Evolutionary conservation across 495 filamentous ascomycete species (phyloP).

Genomic region (Penicillium bovifimosum): DNA sequence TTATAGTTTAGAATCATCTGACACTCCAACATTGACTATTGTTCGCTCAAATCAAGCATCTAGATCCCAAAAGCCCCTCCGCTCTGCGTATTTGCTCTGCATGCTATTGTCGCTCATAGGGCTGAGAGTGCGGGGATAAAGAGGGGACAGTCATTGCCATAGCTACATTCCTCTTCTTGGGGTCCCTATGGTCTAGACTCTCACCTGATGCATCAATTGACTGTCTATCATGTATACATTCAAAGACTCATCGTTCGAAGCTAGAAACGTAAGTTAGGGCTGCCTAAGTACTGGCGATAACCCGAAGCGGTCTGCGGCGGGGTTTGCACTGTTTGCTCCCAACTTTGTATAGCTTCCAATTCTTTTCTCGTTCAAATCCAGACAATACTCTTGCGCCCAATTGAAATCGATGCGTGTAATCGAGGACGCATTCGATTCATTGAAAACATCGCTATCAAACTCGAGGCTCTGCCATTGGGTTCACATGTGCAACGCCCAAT

Average conservation of each 20-base stretch:
- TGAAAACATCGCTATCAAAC: neutral
- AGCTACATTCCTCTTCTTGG: neutral
- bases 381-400: neutral
- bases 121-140: neutral
- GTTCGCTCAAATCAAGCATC: no score
- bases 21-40: neutral
- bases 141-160: neutral
- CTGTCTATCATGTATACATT: no score
- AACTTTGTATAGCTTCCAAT: constrained; percentile 6
- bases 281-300: no score
- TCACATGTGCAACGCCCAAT: neutral
- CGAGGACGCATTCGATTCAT: neutral
- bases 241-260: no score
- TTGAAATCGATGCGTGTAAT: neutral
- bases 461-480: neutral
- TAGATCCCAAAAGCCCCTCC: no score
- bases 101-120: neutral
- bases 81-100: neutral
- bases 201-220: no score
- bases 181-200: no score
- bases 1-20: neutral
- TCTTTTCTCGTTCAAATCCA: neutral
- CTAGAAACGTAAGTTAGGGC: no score
- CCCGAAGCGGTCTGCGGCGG: neutral
- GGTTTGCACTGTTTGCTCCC: constrained; percentile 4